Percentiles rank a stretch among this genome's conserved stretches.
These are phyloP conservation scores for Phytopythium helicoides DNA, from an alignment of 352 stramenopile genomes.

Conservation along the genomic window DNA sequence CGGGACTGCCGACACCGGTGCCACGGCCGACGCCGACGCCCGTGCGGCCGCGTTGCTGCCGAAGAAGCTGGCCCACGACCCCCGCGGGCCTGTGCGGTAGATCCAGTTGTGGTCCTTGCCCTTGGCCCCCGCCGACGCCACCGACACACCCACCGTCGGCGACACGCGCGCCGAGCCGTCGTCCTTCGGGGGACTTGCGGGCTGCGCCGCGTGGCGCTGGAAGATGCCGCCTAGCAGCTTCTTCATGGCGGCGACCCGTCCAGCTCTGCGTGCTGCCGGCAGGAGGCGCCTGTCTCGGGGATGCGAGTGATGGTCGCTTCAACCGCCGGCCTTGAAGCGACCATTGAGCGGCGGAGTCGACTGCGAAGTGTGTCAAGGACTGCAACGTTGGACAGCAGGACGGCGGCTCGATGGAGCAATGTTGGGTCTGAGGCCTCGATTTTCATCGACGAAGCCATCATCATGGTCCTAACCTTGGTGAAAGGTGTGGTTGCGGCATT, in stretches of 20 bases:
- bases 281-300: background rate
- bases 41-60: conserved; percentile 1
- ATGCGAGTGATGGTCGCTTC: conserved; percentile 2
- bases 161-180: conserved; percentile 3
- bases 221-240: conserved; percentile 68
- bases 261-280: too few relatives aligned
- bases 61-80: conserved; percentile 45
- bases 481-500: too few relatives aligned
- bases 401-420: too few relatives aligned
- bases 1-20: conserved; percentile 8
- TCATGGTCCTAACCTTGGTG: too few relatives aligned
- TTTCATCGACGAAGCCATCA: too few relatives aligned
- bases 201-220: conserved; percentile 23
- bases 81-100: conserved; percentile 30
- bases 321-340: too few relatives aligned
- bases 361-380: too few relatives aligned
- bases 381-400: too few relatives aligned
- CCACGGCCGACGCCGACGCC: background rate
- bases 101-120: background rate
- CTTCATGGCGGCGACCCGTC: conserved; percentile 40
- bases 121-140: background rate
- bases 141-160: conserved; percentile 2
- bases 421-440: too few relatives aligned
- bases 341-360: too few relatives aligned
- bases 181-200: conserved; percentile 8